Evolutionary conservation across 1,284 basidiomycete species (phyloP).

Genomic region (Ceratobasidium sp.): DNA sequence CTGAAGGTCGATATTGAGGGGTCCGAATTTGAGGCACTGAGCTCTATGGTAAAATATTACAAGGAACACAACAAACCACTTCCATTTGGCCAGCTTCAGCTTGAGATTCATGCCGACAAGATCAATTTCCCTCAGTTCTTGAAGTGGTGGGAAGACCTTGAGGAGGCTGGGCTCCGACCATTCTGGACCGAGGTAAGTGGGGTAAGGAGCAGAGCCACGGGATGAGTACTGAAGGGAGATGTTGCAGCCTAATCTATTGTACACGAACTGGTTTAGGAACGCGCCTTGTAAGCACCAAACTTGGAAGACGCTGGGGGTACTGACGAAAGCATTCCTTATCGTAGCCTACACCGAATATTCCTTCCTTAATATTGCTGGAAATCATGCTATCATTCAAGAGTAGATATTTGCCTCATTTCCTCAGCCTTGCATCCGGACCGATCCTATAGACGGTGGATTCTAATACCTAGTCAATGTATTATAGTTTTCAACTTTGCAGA

Average conservation of each 20-base stretch:
- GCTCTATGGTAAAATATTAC: slow-evolving; percentile 56
- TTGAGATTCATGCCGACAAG: slow-evolving; percentile 61
- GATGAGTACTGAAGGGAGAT: neutral
- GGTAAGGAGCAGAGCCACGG: neutral
- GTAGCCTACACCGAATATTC: slow-evolving; percentile 56
- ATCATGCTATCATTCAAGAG: slow-evolving; percentile 51
- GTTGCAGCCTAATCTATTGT: slow-evolving; percentile 58
- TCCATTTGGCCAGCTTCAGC: slow-evolving; percentile 64
- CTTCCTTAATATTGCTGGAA: slow-evolving; percentile 60
- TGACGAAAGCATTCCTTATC: too few relatives aligned
- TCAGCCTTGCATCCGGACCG: neutral
- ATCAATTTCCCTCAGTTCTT: slow-evolving; percentile 60
- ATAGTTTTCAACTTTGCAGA: neutral
- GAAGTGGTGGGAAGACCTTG: slow-evolving; percentile 66
- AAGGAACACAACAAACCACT: slow-evolving; percentile 51
- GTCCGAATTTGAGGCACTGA: slow-evolving; percentile 62
- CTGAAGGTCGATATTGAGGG: slow-evolving; percentile 68
- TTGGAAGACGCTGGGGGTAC: too few relatives aligned
- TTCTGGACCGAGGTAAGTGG: slow-evolving; percentile 62
- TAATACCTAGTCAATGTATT: neutral
- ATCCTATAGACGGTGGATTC: neutral
- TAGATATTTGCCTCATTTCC: neutral
- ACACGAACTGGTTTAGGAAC: slow-evolving; percentile 57
- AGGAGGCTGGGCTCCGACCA: slow-evolving; percentile 65
- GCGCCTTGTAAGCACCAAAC: slow-evolving; percentile 53